Conservation (phyloP, 768 basidiomycete species). For the Agaricus sinodeliciosus region DNA sequence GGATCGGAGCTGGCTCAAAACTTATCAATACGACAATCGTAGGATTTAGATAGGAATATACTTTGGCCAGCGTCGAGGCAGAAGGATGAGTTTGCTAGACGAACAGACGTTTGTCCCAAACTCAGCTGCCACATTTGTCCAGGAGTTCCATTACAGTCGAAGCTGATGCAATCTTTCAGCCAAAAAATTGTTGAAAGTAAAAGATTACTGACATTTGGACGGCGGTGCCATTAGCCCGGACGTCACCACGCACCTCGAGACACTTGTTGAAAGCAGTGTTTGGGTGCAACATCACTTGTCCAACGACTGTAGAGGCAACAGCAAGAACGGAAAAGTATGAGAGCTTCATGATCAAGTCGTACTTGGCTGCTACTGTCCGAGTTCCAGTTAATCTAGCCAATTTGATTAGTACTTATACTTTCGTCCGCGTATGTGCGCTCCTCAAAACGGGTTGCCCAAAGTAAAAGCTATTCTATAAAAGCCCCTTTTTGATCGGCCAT, state of each 20-base stretch:
- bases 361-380: no score
- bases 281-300: constrained; percentile 15
- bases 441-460: not conserved
- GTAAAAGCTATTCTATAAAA: not conserved
- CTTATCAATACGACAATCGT: not conserved
- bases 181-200: not conserved
- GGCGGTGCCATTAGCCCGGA: constrained; percentile 16
- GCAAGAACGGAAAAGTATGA: not conserved
- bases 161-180: constrained; percentile 11
- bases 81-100: constrained; percentile 17
- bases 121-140: constrained; percentile 21
- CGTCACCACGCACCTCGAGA: constrained; percentile 17
- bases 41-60: constrained; percentile 3
- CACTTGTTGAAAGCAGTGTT: constrained; percentile 18
- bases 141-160: constrained; percentile 20
- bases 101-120: constrained; percentile 15
- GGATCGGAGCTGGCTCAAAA: constrained; percentile 7
- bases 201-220: constrained; percentile 19
- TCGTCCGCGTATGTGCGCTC: not conserved
- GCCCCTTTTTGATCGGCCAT: not conserved
- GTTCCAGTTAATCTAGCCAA: no score
- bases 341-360: not conserved
- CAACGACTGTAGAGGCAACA: not conserved
- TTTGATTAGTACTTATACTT: not conserved
- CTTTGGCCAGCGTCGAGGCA: constrained; percentile 22